Evolutionary conservation across 208 protist genomes (phyloP), one percentile per base, ranked within the genome.

Genomic region (Trypanosoma conorhini): DNA sequence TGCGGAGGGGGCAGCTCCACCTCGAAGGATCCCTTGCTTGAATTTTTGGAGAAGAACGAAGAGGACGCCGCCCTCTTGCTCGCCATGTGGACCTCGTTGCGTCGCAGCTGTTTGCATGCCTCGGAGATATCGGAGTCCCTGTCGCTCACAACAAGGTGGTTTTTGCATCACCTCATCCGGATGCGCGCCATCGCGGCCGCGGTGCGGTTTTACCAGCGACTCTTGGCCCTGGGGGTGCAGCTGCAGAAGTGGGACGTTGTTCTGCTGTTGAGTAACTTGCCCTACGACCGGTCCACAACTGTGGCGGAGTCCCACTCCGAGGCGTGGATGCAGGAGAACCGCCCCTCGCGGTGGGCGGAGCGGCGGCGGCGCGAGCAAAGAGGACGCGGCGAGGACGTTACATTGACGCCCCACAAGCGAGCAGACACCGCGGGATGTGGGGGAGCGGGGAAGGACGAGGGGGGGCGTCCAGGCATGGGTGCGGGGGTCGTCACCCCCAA

Each of bases 1-100:
- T 24, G 35, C 8, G 22, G 21, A 28, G 44, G 44, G 21, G 44
- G 31, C 1, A n/a, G 7, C 5, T 65, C 67, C 0, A 15, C 60
- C 5, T 31, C 5, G 3, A 59, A 48, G 13, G 74, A 95, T 60
- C 81, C 87, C 0, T 60, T 95, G 22, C 54, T 92, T 0, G 77
- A 80, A 3, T 93, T 93, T 72, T 70, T 95, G 0, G 81, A 89
- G 48, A 67, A 71, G 21, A 80, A 93, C 67, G 80, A 89, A 13
- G 87, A 93, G 33, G 87, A 95, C 22, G 87, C 80, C 1, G 87
- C 78, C 22, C 46, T 86, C n/a, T 46, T 95, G 44, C 80, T 95
- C 17, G 87, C 84, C 56, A 93, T 90, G 86, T 93, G 87, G 87
- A 90, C 86, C 3, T 90, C 87, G 0, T 67, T 95, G 33, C 77